These are phyloP conservation scores for Daldinia decipiens DNA, from an alignment of 495 filamentous ascomycete genomes.

Conservation along the genomic window DNA sequence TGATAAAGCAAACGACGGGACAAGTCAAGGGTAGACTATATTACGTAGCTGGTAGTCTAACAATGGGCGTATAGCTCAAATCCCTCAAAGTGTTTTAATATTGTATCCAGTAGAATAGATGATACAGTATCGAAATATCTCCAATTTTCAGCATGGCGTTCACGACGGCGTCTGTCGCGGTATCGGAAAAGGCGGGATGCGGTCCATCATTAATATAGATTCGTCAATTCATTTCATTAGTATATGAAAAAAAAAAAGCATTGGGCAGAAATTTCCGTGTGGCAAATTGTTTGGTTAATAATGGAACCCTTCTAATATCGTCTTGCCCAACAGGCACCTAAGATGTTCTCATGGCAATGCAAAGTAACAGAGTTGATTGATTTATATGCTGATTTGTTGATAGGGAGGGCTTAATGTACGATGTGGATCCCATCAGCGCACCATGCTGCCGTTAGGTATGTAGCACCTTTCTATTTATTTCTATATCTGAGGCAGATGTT, in stretches of 20 bases:
- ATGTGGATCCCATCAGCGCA: neutral
- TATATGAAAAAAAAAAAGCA: neutral
- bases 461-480: neutral
- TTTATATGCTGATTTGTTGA: neutral
- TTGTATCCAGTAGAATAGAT: too few relatives aligned
- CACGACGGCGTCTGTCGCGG: neutral
- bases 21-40: neutral
- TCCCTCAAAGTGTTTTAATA: too few relatives aligned
- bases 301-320: neutral
- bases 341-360: neutral
- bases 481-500: neutral
- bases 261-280: constrained; percentile 26
- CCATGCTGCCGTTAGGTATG: neutral
- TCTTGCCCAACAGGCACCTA: neutral
- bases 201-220: neutral
- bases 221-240: neutral
- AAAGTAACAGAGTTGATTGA: neutral
- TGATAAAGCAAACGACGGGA: neutral
- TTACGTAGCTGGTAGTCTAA: neutral
- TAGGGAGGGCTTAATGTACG: neutral
- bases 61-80: too few relatives aligned
- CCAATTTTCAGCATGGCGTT: neutral
- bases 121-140: neutral
- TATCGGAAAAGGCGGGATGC: neutral
- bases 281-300: constrained; percentile 33